Base-by-base conservation (phyloP, 2,329 filamentous ascomycete species). In the Monilinia polystroma region DNA sequence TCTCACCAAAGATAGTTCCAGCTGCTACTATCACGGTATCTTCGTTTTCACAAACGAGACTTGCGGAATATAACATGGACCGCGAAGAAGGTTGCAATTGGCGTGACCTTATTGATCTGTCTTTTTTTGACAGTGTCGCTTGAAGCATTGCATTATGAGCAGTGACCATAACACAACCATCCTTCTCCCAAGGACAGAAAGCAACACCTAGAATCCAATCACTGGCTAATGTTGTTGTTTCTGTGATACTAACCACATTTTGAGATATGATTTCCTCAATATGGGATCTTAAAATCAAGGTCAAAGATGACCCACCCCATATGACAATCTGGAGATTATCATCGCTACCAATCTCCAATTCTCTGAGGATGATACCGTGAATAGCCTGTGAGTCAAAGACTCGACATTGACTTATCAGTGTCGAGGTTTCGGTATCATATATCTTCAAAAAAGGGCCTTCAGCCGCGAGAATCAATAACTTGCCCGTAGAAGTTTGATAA, bases 1-100 rank as follows among this genome's bases (percentile, higher is more conserved):
- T 90, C 77, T 98, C 93, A 3, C 95, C 95, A 78, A 98, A 98
- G 1, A 94, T 93, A 0, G 95, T 98, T 1, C 95, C 95, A 3
- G 91, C 91, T 8, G 92, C 92, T 62, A 97, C 85, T 26, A 97
- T 82, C 56, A 96, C 81, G 63, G 82, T 81, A 55, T 81, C 80
- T 7, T 77, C 64, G 8, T 83, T 82, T 10, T 87, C 78, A 83
- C 89, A 91, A 51, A 83, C 79, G 23, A 96, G 78, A 73, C 91
- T 86, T 6, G 93, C 94, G 20, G 92, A 91, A 77, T 96, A 99
- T 10, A 99, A 83, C 65, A 96, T 93, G 1, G 93, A 94, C 54
- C 91, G 85, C 10, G 93, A 90, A 20, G 88, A 88, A 7, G 87
- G 86, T 16, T 83, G 80, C 2, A 87, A 75, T 6, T 82, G 82